Evolutionary conservation across 2,329 filamentous ascomycete genomes (phyloP).

Genomic region (Leptoxyphium fumago): DNA sequence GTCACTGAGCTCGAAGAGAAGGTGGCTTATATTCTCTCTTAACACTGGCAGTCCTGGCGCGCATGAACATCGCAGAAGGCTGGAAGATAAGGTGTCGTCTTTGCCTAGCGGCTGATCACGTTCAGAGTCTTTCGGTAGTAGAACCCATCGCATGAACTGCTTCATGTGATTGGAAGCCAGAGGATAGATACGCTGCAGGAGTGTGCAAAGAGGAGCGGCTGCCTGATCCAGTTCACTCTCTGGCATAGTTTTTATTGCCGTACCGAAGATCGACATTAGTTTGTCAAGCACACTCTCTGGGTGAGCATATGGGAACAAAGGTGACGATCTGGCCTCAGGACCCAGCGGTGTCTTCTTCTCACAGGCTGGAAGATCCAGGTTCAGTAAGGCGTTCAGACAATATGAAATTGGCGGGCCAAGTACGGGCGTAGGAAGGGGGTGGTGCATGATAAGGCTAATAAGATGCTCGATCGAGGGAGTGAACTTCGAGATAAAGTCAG

Average conservation of each 20-base stretch:
- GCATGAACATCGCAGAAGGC: constrained; percentile 62
- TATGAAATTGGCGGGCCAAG: constrained; percentile 58
- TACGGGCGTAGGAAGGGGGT: constrained; percentile 47
- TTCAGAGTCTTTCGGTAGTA: constrained; percentile 67
- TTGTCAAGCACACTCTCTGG: constrained; percentile 46
- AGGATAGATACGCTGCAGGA: constrained; percentile 58
- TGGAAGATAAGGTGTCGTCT: constrained; percentile 57
- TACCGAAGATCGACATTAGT: constrained; percentile 55
- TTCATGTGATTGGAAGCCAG: constrained; percentile 53
- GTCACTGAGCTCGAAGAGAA: constrained; percentile 79
- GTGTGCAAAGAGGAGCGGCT: constrained; percentile 41
- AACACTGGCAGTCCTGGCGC: constrained; percentile 58
- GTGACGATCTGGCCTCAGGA: constrained; percentile 28
- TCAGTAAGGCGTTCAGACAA: constrained; percentile 68
- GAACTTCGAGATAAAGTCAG: constrained; percentile 47
- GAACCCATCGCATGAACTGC: constrained; percentile 44
- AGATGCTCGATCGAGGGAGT: constrained; percentile 54
- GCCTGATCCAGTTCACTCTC: constrained; percentile 58
- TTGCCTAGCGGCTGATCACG: constrained; percentile 63
- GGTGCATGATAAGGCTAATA: constrained; percentile 50
- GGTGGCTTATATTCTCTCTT: constrained; percentile 56
- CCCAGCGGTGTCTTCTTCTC: constrained; percentile 7
- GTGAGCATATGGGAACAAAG: constrained; percentile 51
- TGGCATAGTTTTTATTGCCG: constrained; percentile 47
- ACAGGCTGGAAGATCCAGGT: constrained; percentile 48